Evolutionary conservation across 2,329 filamentous ascomycete genomes (phyloP).

Genomic region (Diaporthe sp.): DNA sequence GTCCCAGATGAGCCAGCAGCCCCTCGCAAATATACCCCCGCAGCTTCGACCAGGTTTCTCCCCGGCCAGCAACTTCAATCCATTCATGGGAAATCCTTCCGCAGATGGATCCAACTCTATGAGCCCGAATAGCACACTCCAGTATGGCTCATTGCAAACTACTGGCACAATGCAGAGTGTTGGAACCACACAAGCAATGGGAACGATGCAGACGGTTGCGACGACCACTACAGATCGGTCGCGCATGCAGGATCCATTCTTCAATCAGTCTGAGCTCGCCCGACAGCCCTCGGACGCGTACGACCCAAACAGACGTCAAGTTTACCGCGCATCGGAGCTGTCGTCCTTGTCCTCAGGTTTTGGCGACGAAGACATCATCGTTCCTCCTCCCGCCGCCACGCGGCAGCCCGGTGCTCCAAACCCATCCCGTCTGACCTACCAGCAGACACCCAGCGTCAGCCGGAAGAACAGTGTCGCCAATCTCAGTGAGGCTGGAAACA

Average conservation of each 20-base stretch:
- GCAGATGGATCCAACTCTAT: constrained; percentile 43
- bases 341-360: constrained; percentile 76
- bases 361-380: constrained; percentile 71
- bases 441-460: constrained; percentile 34
- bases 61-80: constrained; percentile 33
- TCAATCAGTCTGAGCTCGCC: constrained; percentile 55
- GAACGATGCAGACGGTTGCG: constrained; percentile 42
- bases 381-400: constrained; percentile 52
- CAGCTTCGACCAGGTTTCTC: constrained; percentile 30
- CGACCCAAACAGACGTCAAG: constrained; percentile 51
- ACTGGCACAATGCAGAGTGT: constrained; percentile 41
- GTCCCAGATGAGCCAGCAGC: constrained; percentile 29
- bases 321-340: constrained; percentile 62
- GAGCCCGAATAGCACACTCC: constrained; percentile 46
- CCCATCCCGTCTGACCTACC: constrained; percentile 17
- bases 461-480: constrained; percentile 46
- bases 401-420: constrained; percentile 36
- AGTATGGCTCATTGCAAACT: constrained; percentile 43
- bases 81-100: constrained; percentile 41
- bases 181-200: constrained; percentile 38
- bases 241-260: constrained; percentile 54
- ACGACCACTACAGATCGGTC: constrained; percentile 50
- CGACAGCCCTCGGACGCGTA: constrained; percentile 54
- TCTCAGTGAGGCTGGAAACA: constrained; percentile 52
- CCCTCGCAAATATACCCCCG: neutral